Conservation (phyloP, 257 asterid species). For the Hygrophila difformis region DNA sequence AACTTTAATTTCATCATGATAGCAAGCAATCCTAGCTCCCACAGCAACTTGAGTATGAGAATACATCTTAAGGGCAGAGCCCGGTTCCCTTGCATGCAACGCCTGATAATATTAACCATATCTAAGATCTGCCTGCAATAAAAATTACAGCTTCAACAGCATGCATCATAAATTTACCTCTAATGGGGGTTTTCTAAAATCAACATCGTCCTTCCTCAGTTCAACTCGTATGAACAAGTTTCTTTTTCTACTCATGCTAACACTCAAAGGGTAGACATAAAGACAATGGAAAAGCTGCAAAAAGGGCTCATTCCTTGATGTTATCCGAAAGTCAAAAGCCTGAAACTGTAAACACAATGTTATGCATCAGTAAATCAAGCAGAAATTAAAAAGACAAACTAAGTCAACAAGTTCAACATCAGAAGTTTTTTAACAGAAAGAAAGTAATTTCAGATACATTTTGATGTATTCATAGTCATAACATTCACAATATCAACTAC, state of each 20-base stretch:
- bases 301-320: conserved; percentile 95
- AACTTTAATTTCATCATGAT: conserved; percentile 95
- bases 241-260: conserved; percentile 85
- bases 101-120: conserved; percentile 45
- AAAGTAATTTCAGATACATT: neutral
- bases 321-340: conserved; percentile 95
- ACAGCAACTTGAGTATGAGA: conserved; percentile 90
- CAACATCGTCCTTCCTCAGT: conserved; percentile 82
- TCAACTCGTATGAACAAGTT: conserved; percentile 93
- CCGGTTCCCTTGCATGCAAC: conserved; percentile 83
- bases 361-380: neutral
- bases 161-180: conserved; percentile 56
- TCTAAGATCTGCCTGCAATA: conserved; percentile 21
- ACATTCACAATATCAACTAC: conserved; percentile 10
- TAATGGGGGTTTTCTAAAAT: conserved; percentile 60
- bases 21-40: conserved; percentile 90
- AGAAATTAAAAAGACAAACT: neutral
- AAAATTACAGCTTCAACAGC: conserved; percentile 19
- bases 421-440: no score
- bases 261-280: conserved; percentile 87
- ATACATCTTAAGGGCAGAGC: conserved; percentile 63
- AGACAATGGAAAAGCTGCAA: conserved; percentile 96
- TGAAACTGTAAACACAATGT: conserved; percentile 54
- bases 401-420: conserved; percentile 1
- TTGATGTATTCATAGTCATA: conserved; percentile 4